Evolutionary conservation across 1,284 basidiomycete species (phyloP), one percentile per base, ranked within the genome.

Genomic region (Ceratobasidium sp.): DNA sequence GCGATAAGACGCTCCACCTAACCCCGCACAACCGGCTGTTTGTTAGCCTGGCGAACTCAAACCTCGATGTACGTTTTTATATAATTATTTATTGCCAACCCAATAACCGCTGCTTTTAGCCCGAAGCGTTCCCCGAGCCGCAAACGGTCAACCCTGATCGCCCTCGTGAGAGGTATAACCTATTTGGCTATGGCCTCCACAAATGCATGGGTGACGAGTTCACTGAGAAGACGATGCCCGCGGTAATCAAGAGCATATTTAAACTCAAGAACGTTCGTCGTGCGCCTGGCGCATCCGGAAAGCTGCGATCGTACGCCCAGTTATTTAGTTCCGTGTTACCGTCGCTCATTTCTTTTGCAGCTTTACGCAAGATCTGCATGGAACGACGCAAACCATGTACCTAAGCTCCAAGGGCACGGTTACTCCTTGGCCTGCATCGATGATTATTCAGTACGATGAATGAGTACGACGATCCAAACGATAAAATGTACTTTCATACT

Each of bases 171-270:
- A 17, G 35, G 29, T 73, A 75, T 57, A 68, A 69, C 38, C 43
- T 73, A 47, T 73, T 75, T 55, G 73, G 76, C 35, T 49, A 40
- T 35, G 76, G 76, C 22, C 69, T 73, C 42, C 73, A 75, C 57
- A 70, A 68, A 69, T 72, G 71, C 64, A 69, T 72, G 29, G 70
- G 69, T 8, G 57, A 67, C 34, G 32, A 55, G 40, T 69, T 69
- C 25, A 52, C 22, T 27, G 52, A 68, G n/a, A 32, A 80, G 78
- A 78, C 77, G 7, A 76, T 82, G 25, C 81, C 83, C 5, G 73
- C 76, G 27, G 79, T 86, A 15, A 76, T 88, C 17, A 79, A 80
- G 3, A 77, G 78, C 15, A 81, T 88, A 34, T 83, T 89, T 71
- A 77, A 76, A 25, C 77, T 87, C 52, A 80, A 80, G 65, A 78